Evolutionary conservation across 352 stramenopile species (phyloP), one percentile per base, ranked within the genome.

Genomic region (Phytopythium oedochilum): DNA sequence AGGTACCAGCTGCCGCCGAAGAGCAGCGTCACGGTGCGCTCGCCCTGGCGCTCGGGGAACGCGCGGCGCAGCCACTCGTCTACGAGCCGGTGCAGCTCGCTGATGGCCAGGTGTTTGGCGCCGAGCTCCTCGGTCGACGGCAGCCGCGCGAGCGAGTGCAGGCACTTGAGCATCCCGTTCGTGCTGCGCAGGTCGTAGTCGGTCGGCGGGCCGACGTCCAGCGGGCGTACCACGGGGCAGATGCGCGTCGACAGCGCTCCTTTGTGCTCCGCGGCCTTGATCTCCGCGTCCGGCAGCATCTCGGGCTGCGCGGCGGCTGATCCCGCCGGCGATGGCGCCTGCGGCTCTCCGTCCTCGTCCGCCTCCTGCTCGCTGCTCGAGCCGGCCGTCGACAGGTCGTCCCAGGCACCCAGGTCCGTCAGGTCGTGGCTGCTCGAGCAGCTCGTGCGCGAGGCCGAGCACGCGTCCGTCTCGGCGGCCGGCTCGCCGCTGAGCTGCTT

Each of bases 181-280:
- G 85, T 88, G 68, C 85, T 88, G 25, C 79, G 66, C n/a, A 88
- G 64, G 54, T 94, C 85, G 61, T 89, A 92, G 56, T 90, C 85
- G 10, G 61, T 81, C 3, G 82, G 70, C 10, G 78, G 78, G 5
- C 70, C 61, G 28, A 88, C 70, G 45, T 86, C 65, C 17, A 81
- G 65, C 9, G 82, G 71, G 1, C 70, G 59, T 25, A 92, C 79
- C 31, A 92, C 73, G 3, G 73, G 77, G 9, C 72, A 51, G 12
- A 87, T 72, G 18, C 75, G 71, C 22, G 70, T 66, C 5, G 63
- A 39, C 39, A 22, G 40, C 44, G 34, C 5, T 32, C 29, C 29
- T 9, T 32, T 32, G 29, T 5, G 28, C 2, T 26, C 51, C 45
- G 5, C 32, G 32, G 48, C 34, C n/a, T 67, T 35, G 0, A 63